A percentile compares a stretch with the other conserved stretches of the same genome.
Conservation (phyloP, 257 asterid genomes). For the Rubia yunnanensis region DNA sequence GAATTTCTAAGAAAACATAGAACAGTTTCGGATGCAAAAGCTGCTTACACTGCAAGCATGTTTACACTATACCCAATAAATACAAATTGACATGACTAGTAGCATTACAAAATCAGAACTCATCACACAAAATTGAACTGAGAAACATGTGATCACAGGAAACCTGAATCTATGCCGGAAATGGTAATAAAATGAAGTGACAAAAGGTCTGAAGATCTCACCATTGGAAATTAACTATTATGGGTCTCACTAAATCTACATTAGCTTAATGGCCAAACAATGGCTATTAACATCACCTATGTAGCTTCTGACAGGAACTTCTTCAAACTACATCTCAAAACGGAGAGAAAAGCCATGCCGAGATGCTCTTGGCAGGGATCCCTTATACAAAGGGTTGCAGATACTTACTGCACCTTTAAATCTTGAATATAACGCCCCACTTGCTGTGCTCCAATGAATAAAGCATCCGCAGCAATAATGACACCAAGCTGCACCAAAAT, state of each 20-base stretch:
- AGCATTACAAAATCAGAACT: background rate
- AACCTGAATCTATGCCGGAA: background rate
- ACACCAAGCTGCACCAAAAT: slow-evolving; percentile 49
- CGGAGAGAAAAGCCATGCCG: background rate
- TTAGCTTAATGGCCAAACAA: too few species aligned
- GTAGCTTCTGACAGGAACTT: background rate
- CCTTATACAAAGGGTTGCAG: background rate
- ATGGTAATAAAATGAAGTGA: background rate
- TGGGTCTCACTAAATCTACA: background rate
- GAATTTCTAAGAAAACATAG: background rate
- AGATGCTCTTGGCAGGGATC: background rate
- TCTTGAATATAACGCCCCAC: slow-evolving; percentile 61
- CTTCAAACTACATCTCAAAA: background rate
- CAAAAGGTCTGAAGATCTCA: background rate
- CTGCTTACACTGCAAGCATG: background rate
- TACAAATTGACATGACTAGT: background rate
- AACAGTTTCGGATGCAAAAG: background rate
- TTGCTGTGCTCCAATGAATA: slow-evolving; percentile 74
- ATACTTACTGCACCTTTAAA: slow-evolving; percentile 44
- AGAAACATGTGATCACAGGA: background rate
- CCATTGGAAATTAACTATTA: background rate
- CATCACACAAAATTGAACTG: slow-evolving; percentile 1
- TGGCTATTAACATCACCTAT: background rate
- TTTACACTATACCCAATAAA: too few species aligned
- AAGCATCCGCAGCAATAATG: slow-evolving; percentile 58